Evolutionary conservation across 139 green algal genomes (phyloP).

Genomic region (Chlorella sorokiniana): DNA sequence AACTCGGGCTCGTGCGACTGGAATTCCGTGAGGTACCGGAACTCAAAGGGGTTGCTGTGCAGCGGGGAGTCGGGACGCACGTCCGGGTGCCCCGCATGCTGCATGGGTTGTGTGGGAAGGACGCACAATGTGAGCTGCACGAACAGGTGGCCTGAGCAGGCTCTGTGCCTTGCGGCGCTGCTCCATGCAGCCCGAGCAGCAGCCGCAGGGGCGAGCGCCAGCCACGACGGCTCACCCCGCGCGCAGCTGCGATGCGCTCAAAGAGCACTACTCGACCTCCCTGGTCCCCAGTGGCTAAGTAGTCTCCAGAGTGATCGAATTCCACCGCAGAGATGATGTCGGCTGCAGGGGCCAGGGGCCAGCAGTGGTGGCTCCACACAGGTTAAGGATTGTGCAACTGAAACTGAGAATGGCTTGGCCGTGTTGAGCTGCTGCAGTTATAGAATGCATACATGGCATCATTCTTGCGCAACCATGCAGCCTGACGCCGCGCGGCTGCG

Average conservation of each 20-base stretch:
- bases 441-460: too few relatives aligned
- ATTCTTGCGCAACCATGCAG: too few relatives aligned
- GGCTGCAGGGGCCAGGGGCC: slow-evolving; percentile 69
- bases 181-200: too few relatives aligned
- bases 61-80: slow-evolving; percentile 33
- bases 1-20: slow-evolving; percentile 99
- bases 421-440: too few relatives aligned
- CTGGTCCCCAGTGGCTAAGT: slow-evolving; percentile 95
- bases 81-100: slow-evolving; percentile 21
- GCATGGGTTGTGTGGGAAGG: slow-evolving; percentile 22
- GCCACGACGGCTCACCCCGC: background rate
- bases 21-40: slow-evolving; percentile 98
- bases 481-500: background rate
- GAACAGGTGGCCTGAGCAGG: background rate
- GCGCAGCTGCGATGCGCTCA: slow-evolving; percentile 61
- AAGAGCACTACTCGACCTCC: slow-evolving; percentile 98
- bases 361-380: too few relatives aligned
- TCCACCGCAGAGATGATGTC: slow-evolving; percentile 99
- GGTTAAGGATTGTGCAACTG: too few relatives aligned
- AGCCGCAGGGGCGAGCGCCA: background rate
- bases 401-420: too few relatives aligned
- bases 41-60: slow-evolving; percentile 68
- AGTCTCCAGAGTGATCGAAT: slow-evolving; percentile 91
- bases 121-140: background rate
- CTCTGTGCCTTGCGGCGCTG: too few relatives aligned